Base-by-base conservation (phyloP, 257 asterid species). In the Nicotiana knightiana region DNA sequence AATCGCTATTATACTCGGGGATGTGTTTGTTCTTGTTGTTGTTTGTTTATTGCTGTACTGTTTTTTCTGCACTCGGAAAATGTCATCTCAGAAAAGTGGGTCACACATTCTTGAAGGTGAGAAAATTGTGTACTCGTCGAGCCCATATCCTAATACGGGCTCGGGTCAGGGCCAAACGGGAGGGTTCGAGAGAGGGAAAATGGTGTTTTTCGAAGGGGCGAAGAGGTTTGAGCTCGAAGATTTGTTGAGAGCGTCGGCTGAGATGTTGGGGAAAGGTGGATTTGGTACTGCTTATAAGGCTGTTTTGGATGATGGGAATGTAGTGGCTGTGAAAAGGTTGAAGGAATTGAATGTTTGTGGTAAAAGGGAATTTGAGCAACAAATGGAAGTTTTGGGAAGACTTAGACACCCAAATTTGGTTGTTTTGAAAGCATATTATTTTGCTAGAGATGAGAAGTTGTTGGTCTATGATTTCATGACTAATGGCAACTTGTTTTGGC, bases 221-320 rank as follows among this genome's bases (percentile, higher is more conserved):
- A 92, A 91, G 89, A 88, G 87, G 90, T 94, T 94, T 64, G 97
- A 94, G 89, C 90, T 94, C 77, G 98, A 94, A 88, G 97, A 94
- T 82, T 67, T 94, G 88, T 88, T 94, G 64, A 87, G 95, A 88
- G 98, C 98, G 10, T 93, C 98, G 8, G 97, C 98, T 68, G 98
- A 94, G 66, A 94, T 94, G 98, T 83, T 94, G 81, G 98, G 98
- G 3, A 93, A 90, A 85, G 98, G 98, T 0, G 97, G 96, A 3
- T 85, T 93, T 4, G 98, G 98, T 65, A 93, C 97, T 9, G 94
- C 98, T 4, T 94, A 94, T 62, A 94, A 94, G 85, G 98, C 98
- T 24, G 85, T 92, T 17, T 63, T 94, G 84, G 98, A 94, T 70
- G 98, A 93, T 82, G 97, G 97, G 35, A 89, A 84, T 82, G 95